Evolutionary conservation across 345 rosid species (phyloP), one percentile per base, ranked within the genome.

Genomic region (Citrus reticulata): DNA sequence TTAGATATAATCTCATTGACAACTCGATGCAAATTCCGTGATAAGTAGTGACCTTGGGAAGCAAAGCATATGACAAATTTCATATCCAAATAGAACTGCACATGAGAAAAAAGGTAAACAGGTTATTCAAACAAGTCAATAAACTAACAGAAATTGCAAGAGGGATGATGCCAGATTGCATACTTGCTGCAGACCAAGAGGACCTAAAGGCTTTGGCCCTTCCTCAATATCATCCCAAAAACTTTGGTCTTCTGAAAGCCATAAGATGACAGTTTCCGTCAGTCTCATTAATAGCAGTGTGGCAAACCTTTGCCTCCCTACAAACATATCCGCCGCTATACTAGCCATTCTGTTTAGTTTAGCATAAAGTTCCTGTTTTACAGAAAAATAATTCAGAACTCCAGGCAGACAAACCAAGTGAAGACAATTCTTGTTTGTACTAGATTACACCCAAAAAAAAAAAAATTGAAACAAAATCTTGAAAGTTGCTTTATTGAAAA

Each of bases 151-250:
- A 7, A 80, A 40, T 62, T 46, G 19, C 17, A 72, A 61, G 75
- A 1, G 51, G 71, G 65, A 78, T 54, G 68, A 82, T 70, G 42
- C 39, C 58, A 77, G 69, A 79, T 75, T 75, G 29, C 84, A 22
- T 82, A 87, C 99, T 89, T 97, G 98, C 58, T 88, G 98, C 73
- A 94, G 84, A 81, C 98, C 99, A 81, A 91, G 90, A 85, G 97
- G 90, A 78, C 97, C 98, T 80, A 97, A 82, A 58, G 97, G 91
- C 88, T 89, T 89, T 62, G 97, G 98, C 68, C 99, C 99, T 72
- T 93, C 97, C 84, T 93, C 98, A 64, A 97, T 94, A 76, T 97
- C 99, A 84, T 92, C 98, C 99, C 99, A 97, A 78, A 97, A 97
- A 80, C 90, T 94, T 84, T 97, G 98, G 81, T 97, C 99, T 75